phyloP scores from a whole-genome alignment of 2,329 filamentous ascomycete genomes.

The Clarireedia homoeocarpa region DNA sequence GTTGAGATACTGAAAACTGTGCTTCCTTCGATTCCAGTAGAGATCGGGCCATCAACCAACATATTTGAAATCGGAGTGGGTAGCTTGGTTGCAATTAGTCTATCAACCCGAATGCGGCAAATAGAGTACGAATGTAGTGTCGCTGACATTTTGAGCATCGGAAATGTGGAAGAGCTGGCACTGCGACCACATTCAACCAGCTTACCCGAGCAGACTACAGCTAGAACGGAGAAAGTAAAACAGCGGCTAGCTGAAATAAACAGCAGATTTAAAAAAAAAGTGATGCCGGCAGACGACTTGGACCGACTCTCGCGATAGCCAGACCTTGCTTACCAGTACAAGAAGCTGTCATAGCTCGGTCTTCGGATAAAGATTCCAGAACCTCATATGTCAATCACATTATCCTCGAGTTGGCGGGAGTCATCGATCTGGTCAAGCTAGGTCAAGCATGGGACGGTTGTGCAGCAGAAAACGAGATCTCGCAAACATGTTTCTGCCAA shows the following conservation, averaged over 20 bases:
- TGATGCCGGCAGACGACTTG: background rate
- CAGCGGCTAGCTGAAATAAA: background rate
- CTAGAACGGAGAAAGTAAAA: background rate
- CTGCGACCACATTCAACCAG: background rate
- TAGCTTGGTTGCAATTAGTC: background rate
- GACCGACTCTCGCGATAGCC: background rate
- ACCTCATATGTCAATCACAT: conserved; percentile 29
- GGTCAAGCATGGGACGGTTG: conserved; percentile 8
- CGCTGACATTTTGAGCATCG: background rate
- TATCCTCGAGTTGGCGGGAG: conserved; percentile 12
- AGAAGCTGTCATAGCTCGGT: conserved; percentile 31
- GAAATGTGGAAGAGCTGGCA: background rate
- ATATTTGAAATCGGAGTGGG: background rate
- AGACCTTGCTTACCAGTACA: conserved; percentile 31
- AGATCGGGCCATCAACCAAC: background rate
- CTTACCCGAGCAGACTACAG: background rate
- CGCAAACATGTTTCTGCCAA: conserved; percentile 10
- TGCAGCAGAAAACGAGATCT: background rate
- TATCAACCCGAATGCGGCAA: background rate
- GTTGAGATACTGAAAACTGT: conserved; percentile 3
- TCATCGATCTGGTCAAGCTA: conserved; percentile 17
- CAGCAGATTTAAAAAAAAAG: background rate
- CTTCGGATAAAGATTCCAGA: conserved; percentile 23
- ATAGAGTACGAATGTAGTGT: background rate
- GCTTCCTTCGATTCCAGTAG: background rate